Base-by-base conservation (phyloP, 257 asterid species). In the Solanum chmielewskii region DNA sequence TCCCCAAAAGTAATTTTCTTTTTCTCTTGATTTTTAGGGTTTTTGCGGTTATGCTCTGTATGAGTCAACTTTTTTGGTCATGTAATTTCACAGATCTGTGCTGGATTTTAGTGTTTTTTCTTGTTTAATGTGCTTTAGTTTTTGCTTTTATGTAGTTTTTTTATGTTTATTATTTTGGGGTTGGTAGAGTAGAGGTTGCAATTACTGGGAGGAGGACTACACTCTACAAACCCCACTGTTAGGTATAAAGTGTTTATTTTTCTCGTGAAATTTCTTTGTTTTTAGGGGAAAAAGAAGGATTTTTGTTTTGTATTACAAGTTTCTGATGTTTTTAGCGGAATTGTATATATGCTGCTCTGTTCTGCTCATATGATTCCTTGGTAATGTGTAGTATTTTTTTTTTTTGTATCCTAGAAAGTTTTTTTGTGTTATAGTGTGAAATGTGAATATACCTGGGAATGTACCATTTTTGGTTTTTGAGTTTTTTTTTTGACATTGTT, bases 21-120 rank as follows among this genome's bases (percentile, higher is more conserved):
- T 20, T 31, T n/a, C 70, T 66, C 81, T 41, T 75, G 74, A 45
- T 87, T 60, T 70, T 77, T 85, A 86, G 85, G 89, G 88, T 83
- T 88, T 44, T 29, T 47, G 42, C 25, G 37, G 42, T 25, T 45
- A 15, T 45, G 42, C 25, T 16, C 60, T 80, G n/a, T 31, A 47
- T 52, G 68, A 15, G 1, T 29, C 44, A 27, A 80, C 68, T 47
- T 47, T 47, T 44, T 44, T 47, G 20, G 56, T 44, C 14, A 13
- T 78, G 39, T 78, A n/a, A 35, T 27, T 29, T 47, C 68, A 80
- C 25, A 80, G 85, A 80, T 80, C 85, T 29, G 60, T 80, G 68
- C 60, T 80, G 85, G 42, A 18, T 27, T 80, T 9, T 80, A 21
- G 56, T 76, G 2, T 4, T 16, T 80, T 80, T 45, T 47, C 18